A percentile compares a stretch with the other conserved stretches of the same genome.
Evolutionary conservation across 495 filamentous ascomycete genomes (phyloP).

Genomic region (Penicillium mononematosum): DNA sequence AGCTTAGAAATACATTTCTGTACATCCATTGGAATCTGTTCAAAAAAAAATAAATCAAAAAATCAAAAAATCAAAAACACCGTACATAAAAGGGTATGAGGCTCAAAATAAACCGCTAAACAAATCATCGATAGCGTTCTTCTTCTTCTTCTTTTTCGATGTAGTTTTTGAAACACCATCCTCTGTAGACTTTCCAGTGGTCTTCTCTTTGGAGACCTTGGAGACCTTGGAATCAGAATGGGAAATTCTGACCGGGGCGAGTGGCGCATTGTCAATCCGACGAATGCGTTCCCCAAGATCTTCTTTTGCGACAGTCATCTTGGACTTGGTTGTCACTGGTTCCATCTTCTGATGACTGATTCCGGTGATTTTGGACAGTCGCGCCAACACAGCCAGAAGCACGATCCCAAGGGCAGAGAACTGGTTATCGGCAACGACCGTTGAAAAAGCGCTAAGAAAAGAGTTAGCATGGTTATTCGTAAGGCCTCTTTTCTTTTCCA

Average conservation of each 20-base stretch:
- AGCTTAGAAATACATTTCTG: not conserved
- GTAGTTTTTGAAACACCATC: not conserved
- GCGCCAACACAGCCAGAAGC: slow-evolving; percentile 63
- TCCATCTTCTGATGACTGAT: slow-evolving; percentile 24
- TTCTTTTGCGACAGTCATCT: slow-evolving; percentile 12
- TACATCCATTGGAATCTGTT: not conserved
- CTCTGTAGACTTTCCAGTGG: not conserved
- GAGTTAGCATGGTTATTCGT: slow-evolving; percentile 6
- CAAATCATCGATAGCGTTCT: slow-evolving; percentile 62
- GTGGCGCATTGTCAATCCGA: slow-evolving; percentile 16
- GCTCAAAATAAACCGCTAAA: slow-evolving; percentile 54
- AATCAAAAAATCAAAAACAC: slow-evolving; percentile 26
- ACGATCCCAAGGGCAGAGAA: slow-evolving; percentile 79
- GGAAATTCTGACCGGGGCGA: not conserved
- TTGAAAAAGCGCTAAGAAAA: slow-evolving; percentile 59
- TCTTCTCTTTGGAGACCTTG: not conserved
- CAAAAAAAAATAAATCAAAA: not conserved
- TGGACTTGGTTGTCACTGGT: not conserved
- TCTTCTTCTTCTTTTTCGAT: slow-evolving; percentile 46
- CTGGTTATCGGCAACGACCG: slow-evolving; percentile 66
- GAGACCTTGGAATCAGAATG: not conserved
- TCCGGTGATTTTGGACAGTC: slow-evolving; percentile 50
- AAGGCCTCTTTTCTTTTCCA: slow-evolving; percentile 16
- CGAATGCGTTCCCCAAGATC: slow-evolving; percentile 37
- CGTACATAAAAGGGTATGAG: slow-evolving; percentile 17